Evolutionary conservation across 2,329 filamentous ascomycete genomes (phyloP).

Genomic region (Lachnellula willkommii): DNA sequence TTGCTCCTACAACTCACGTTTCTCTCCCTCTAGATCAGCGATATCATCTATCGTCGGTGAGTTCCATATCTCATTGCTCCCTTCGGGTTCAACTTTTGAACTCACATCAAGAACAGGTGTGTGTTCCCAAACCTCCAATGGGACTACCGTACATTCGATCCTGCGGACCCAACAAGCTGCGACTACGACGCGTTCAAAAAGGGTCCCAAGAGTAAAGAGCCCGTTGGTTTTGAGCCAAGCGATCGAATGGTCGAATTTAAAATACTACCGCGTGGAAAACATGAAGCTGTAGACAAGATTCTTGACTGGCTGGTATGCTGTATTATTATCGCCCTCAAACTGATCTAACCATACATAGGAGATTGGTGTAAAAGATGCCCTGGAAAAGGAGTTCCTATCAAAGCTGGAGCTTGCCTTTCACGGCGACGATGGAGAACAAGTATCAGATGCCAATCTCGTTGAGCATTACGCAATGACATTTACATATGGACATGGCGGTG

Average conservation of each 20-base stretch:
- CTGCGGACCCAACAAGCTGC: constrained; percentile 14
- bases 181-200: constrained; percentile 19
- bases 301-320: constrained; percentile 24
- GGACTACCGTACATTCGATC: constrained; percentile 12
- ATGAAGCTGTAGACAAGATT: constrained; percentile 21
- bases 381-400: constrained; percentile 18
- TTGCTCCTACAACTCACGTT: background rate
- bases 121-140: constrained; percentile 8
- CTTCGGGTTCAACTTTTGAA: background rate
- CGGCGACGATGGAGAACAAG: constrained; percentile 7
- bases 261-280: constrained; percentile 14
- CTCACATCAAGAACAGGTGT: background rate
- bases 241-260: constrained; percentile 11
- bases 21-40: constrained; percentile 12
- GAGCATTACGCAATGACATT: constrained; percentile 25
- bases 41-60: constrained; percentile 9
- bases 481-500: constrained; percentile 12
- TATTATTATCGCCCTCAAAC: background rate
- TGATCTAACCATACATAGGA: constrained; percentile 17
- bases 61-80: background rate
- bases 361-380: constrained; percentile 18
- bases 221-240: constrained; percentile 3
- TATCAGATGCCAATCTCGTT: constrained; percentile 14
- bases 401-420: constrained; percentile 26
- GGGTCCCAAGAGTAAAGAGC: constrained; percentile 1